A percentile compares a stretch with the other conserved stretches of the same genome.
phyloP scores from a whole-genome alignment of 768 basidiomycete species.

The Tulasnella sp. region DNA sequence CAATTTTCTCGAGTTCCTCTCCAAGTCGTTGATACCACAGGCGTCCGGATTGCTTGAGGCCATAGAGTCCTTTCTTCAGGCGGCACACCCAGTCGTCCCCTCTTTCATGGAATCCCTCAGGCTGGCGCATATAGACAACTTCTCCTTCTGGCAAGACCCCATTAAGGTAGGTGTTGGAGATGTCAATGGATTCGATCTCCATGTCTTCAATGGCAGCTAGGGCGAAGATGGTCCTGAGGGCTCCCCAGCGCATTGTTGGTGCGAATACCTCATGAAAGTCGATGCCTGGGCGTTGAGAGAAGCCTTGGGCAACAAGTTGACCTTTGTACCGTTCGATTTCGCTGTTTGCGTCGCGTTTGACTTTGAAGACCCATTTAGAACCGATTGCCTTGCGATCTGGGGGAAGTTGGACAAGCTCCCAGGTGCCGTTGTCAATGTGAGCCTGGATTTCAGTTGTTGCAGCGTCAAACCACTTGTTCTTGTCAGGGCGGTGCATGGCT shows the following conservation, averaged over 20 bases:
- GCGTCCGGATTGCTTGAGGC: constrained; percentile 35
- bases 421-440: constrained; percentile 27
- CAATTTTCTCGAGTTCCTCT: neutral
- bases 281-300: constrained; percentile 42
- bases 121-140: constrained; percentile 22
- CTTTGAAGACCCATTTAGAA: constrained; percentile 44
- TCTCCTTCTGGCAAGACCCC: constrained; percentile 31
- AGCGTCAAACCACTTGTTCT: constrained; percentile 23
- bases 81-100: neutral
- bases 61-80: constrained; percentile 34
- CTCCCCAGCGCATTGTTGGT: constrained; percentile 5
- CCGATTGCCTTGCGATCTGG: constrained; percentile 33
- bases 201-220: constrained; percentile 9
- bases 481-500: constrained; percentile 32
- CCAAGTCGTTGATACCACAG: constrained; percentile 30
- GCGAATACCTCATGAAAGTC: constrained; percentile 38
- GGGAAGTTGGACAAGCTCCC: constrained; percentile 32
- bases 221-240: constrained; percentile 14
- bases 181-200: constrained; percentile 35
- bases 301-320: constrained; percentile 46
- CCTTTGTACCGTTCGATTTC: constrained; percentile 42
- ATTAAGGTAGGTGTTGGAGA: constrained; percentile 34
- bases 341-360: constrained; percentile 44
- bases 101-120: neutral
- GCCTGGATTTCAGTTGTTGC: neutral